Percentiles rank a stretch among this genome's conserved stretches.
Evolutionary conservation across 2,329 filamentous ascomycete genomes (phyloP).

Genomic region (Tricladium varicosporioides): DNA sequence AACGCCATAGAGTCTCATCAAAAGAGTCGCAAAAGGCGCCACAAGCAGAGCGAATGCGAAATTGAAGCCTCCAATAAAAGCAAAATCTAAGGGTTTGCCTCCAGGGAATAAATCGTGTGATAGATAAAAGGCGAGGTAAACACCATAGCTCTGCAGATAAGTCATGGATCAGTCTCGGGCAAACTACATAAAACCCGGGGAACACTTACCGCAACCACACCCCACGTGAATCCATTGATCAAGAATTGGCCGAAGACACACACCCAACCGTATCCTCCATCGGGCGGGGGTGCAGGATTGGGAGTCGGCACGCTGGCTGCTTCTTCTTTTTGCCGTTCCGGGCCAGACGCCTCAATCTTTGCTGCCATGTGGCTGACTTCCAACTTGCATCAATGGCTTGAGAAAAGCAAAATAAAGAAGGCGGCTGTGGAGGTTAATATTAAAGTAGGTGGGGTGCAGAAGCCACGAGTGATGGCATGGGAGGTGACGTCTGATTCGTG

Average conservation of each 20-base stretch:
- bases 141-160: slow-evolving; percentile 41
- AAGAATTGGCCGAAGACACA: slow-evolving; percentile 16
- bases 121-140: slow-evolving; percentile 57
- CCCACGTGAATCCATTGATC: slow-evolving; percentile 30
- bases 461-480: neutral
- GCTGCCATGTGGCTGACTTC: neutral
- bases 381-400: neutral
- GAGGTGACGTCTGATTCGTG: neutral
- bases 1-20: slow-evolving; percentile 2
- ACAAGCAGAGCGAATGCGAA: slow-evolving; percentile 12
- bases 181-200: neutral
- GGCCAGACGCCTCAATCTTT: neutral
- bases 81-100: slow-evolving; percentile 39
- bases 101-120: slow-evolving; percentile 47
- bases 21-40: slow-evolving; percentile 42
- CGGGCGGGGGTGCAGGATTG: slow-evolving; percentile 37
- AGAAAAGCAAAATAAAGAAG: neutral
- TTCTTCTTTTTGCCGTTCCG: neutral
- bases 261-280: slow-evolving; percentile 48
- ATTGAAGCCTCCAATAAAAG: slow-evolving; percentile 17
- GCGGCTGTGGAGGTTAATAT: neutral
- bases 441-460: neutral
- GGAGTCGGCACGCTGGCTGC: neutral
- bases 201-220: slow-evolving; percentile 38
- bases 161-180: neutral